These are phyloP conservation scores for Raphidocelis subcapitata DNA, from an alignment of 139 green algal genomes.

Conservation along the genomic window DNA sequence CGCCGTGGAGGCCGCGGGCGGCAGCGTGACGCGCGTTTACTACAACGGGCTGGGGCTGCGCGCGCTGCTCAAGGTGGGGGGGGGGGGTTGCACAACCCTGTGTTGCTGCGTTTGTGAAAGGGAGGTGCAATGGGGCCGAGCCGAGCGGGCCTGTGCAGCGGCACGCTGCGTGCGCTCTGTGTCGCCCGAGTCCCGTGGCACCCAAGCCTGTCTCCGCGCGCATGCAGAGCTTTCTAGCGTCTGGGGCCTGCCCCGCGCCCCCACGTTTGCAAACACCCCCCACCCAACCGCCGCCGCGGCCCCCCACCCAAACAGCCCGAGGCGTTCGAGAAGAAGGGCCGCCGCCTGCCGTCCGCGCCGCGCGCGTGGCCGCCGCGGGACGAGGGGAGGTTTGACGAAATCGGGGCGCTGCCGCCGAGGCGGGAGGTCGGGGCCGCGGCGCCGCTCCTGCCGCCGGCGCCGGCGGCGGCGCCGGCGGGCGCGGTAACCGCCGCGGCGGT, in stretches of 20 bases:
- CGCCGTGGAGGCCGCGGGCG: constrained; percentile 70
- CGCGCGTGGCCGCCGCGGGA: constrained; percentile 65
- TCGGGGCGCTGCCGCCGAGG: constrained; percentile 48
- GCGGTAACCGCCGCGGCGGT: neutral
- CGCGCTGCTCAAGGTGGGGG: constrained; percentile 67
- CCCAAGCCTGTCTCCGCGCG: too few relatives aligned
- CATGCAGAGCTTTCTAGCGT: too few relatives aligned
- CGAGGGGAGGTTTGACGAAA: constrained; percentile 54
- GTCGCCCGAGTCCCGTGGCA: too few relatives aligned
- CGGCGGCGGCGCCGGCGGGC: neutral
- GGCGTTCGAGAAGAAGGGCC: constrained; percentile 67
- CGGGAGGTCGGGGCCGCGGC: constrained; percentile 2
- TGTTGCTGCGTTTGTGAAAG: neutral
- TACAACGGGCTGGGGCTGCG: constrained; percentile 88
- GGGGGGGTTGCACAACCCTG: neutral
- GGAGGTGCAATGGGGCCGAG: neutral
- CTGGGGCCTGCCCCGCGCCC: too few relatives aligned
- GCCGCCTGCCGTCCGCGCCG: constrained; percentile 72
- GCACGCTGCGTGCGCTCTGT: too few relatives aligned
- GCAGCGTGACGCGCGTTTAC: constrained; percentile 86
- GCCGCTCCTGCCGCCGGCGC: neutral
- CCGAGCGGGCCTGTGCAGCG: neutral
- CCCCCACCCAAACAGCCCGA: constrained; percentile 47
- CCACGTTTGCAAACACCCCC: neutral
- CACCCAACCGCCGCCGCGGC: neutral